These are phyloP conservation scores for Candida pseudofarinosa DNA, from an alignment of 805 yeast genomes.

Conservation along the genomic window DNA sequence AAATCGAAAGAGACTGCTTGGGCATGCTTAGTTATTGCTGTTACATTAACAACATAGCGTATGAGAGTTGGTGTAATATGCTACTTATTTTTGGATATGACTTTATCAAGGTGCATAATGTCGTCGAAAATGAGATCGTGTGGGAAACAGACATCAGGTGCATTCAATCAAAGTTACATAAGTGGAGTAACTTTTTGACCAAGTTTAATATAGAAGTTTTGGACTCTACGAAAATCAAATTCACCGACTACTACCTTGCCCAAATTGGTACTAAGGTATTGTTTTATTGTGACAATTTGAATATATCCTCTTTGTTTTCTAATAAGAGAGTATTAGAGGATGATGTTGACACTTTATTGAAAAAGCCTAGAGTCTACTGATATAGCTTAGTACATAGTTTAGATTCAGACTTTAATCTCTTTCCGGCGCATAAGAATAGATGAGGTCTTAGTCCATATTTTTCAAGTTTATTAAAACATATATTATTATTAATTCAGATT, in stretches of 20 bases:
- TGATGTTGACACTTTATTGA: neutral
- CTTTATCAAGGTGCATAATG: constrained; percentile 33
- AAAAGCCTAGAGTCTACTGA: constrained; percentile 8
- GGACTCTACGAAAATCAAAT: constrained; percentile 20
- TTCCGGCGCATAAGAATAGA: too few species aligned
- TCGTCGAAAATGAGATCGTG: constrained; percentile 18
- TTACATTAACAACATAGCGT: constrained; percentile 46
- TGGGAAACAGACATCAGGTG: constrained; percentile 21
- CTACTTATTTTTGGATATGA: constrained; percentile 41
- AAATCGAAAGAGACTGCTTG: constrained; percentile 53
- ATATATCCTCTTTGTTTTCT: constrained; percentile 6
- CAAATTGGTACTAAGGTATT: constrained; percentile 29
- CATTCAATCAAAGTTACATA: constrained; percentile 19
- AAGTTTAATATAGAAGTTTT: constrained; percentile 20
- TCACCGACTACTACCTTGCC: constrained; percentile 22
- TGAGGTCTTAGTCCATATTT: too few species aligned
- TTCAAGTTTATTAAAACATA: neutral
- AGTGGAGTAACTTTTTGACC: constrained; percentile 26
- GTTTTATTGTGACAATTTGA: constrained; percentile 8
- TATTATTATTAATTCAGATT: neutral
- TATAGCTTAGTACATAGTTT: too few species aligned
- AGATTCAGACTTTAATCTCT: too few species aligned
- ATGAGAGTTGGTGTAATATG: constrained; percentile 45
- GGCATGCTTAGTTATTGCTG: constrained; percentile 52
- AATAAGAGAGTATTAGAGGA: constrained; percentile 10